phyloP scores from a whole-genome alignment of 2,329 filamentous ascomycete genomes.

The Rutstroemia sp. region DNA sequence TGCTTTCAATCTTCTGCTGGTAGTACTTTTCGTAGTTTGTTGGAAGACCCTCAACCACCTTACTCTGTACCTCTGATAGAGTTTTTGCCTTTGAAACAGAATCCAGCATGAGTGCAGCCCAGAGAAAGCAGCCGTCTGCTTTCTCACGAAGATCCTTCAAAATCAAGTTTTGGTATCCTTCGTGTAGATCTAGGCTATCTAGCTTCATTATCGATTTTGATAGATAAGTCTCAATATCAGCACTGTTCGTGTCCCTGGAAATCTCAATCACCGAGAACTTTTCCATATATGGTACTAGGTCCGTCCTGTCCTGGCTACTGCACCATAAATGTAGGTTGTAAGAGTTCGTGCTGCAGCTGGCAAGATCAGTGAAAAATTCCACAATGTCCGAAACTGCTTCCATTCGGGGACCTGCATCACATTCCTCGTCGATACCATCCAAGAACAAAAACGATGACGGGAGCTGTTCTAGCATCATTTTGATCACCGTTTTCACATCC shows the following conservation, averaged over 20 bases:
- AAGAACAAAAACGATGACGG: background rate
- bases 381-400: background rate
- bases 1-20: background rate
- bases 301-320: background rate
- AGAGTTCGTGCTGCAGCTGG: background rate
- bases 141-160: background rate
- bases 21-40: background rate
- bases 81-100: background rate
- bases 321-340: slow-evolving; percentile 2
- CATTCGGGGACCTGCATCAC: background rate
- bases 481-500: background rate
- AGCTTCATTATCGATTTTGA: background rate
- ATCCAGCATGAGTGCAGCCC: slow-evolving; percentile 2
- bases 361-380: background rate
- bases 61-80: background rate
- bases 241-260: background rate
- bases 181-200: background rate
- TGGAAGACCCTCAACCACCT: background rate
- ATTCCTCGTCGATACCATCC: slow-evolving; percentile 3
- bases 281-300: background rate
- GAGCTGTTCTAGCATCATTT: background rate
- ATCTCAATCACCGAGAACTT: background rate
- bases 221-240: slow-evolving; percentile 2
- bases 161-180: slow-evolving; percentile 1
- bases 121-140: slow-evolving; percentile 2